phyloP scores from a whole-genome alignment of 768 basidiomycete genomes.

The Coprinopsis marcescibilis region DNA sequence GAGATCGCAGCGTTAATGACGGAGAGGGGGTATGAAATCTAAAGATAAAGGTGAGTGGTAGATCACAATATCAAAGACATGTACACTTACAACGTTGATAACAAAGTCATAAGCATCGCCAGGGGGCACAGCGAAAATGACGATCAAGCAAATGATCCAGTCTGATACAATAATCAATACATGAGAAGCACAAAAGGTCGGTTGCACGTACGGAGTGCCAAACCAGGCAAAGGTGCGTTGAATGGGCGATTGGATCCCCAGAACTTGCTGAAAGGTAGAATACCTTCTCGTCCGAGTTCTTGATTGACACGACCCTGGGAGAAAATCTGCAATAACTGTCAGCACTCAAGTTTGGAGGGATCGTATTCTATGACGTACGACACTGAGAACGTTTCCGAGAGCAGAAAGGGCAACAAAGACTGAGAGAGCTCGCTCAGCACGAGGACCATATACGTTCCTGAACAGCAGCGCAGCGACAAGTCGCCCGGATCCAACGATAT shows the following conservation, averaged over 20 bases:
- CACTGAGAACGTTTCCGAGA: conserved; percentile 52
- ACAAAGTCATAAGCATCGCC: conserved; percentile 67
- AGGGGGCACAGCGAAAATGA: conserved; percentile 42
- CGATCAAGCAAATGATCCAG: conserved; percentile 30
- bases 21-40: conserved; percentile 42
- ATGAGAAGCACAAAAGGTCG: background rate
- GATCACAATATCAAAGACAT: background rate
- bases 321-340: conserved; percentile 15
- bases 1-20: conserved; percentile 48
- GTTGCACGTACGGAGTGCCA: conserved; percentile 41
- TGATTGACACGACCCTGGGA: conserved; percentile 46
- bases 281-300: conserved; percentile 56
- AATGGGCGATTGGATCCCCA: conserved; percentile 61
- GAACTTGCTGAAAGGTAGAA: conserved; percentile 54
- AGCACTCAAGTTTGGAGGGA: conserved; percentile 27
- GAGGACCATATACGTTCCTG: conserved; percentile 54
- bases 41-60: background rate
- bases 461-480: conserved; percentile 67
- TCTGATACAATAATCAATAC: conserved; percentile 16
- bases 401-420: conserved; percentile 48
- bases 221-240: conserved; percentile 51
- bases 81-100: conserved; percentile 43
- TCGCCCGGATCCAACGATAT: conserved; percentile 52
- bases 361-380: conserved; percentile 20
- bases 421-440: conserved; percentile 37